Base-by-base conservation (phyloP, 2,329 filamentous ascomycete genomes). In the Bipolaris oryzae region DNA sequence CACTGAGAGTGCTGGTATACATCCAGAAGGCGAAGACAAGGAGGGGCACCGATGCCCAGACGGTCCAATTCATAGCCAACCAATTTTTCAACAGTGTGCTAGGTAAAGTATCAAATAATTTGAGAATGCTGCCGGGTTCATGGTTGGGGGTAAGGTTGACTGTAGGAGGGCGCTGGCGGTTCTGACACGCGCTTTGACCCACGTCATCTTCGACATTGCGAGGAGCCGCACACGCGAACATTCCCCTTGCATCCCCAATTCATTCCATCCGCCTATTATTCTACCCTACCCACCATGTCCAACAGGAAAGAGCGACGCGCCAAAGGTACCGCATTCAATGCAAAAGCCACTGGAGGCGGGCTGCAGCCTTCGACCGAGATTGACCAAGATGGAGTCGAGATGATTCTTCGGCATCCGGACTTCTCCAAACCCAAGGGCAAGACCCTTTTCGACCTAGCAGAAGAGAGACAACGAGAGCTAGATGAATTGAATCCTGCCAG, bases 371-470 rank as follows among this genome's bases (percentile, higher is more conserved):
- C 60, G 35, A 68, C 60, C 55, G 64, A 76, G 49, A 66, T 76
- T 47, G 66, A 75, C 58, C 61, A 71, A 46, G 80, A 81, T 65
- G 81, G 77, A 80, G 64, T 81, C 41, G 76, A 82, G 56, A 83
- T 90, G 73, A 85, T 86, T 64, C 81, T 92, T 56, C 77, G 80
- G 49, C 86, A 90, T n/a, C 89, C 90, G 31, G 87, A 92, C 75
- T 85, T 87, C 57, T 86, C 85, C 48, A 72, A 72, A 5, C 87
- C 82, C 7, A 80, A 80, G 66, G 82, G 86, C 41, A 83, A 88
- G 74, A 94, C 90, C 0, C 81, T 95, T n/a, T 81, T 92, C 56
- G 81, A 93, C 54, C 73, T 93, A 28, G 90, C 90, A 57, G 82
- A 88, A 50, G 84, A 91, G 62, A 83, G 84, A 48, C 79, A 80